phyloP scores from a whole-genome alignment of 225 moss, liverwort and hornwort species.

The Lunularia cruciata region DNA sequence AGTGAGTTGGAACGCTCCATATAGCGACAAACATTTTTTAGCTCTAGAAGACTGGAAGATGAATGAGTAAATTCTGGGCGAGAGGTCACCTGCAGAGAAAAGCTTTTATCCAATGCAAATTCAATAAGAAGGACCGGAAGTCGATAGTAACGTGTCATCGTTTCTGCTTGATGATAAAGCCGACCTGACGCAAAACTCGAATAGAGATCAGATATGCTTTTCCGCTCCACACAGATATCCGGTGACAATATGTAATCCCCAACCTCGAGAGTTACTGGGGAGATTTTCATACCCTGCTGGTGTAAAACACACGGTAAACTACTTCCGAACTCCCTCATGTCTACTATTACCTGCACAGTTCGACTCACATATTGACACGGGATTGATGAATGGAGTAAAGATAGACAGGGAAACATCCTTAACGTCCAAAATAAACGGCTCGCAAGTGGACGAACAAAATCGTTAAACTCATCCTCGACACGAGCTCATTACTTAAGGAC shows the following conservation, averaged over 20 bases:
- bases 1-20: too few relatives aligned
- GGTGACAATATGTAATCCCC: conserved; percentile 97
- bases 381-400: too few relatives aligned
- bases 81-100: conserved; percentile 73
- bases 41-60: too few relatives aligned
- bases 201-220: conserved; percentile 87
- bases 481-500: too few relatives aligned
- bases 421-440: too few relatives aligned
- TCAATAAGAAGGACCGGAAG: conserved; percentile 91
- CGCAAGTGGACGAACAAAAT: too few relatives aligned
- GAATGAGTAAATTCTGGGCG: too few relatives aligned
- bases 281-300: conserved; percentile 89
- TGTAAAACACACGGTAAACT: conserved; percentile 95
- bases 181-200: conserved; percentile 90
- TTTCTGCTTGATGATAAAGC: conserved; percentile 97
- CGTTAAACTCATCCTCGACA: too few relatives aligned
- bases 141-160: conserved; percentile 85
- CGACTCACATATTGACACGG: too few relatives aligned
- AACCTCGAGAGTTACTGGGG: conserved; percentile 97
- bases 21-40: too few relatives aligned
- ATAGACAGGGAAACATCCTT: too few relatives aligned
- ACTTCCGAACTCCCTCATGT: conserved; percentile 99
- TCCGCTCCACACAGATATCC: conserved; percentile 93
- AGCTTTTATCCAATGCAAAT: conserved; percentile 96
- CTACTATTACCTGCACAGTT: conserved; percentile 91